phyloP scores from a whole-genome alignment of 176 grass and related monocot genomes.

The bread wheat (Triticum aestivum) region DNA sequence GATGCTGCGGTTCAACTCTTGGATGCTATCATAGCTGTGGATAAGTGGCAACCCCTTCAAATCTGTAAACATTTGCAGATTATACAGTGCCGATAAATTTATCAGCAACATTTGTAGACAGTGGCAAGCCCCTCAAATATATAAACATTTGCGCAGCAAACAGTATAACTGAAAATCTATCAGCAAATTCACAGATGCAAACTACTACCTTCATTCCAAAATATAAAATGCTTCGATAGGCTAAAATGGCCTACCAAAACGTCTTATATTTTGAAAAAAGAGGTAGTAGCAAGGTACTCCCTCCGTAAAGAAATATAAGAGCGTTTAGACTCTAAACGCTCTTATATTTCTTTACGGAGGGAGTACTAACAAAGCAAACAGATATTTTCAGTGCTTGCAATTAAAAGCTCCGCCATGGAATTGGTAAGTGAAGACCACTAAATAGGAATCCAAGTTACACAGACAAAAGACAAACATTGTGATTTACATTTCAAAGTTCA shows the following conservation, averaged over 20 bases:
- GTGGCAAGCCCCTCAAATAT: conserved; percentile 4
- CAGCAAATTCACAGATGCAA: background rate
- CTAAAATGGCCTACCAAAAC: too few species aligned
- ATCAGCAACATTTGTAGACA: background rate
- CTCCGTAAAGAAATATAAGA: too few species aligned
- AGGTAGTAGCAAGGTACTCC: too few species aligned
- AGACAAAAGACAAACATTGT: background rate
- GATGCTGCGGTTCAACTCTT: conserved; percentile 81
- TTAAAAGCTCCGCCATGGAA: conserved; percentile 3
- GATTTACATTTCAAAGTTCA: conserved; percentile 9
- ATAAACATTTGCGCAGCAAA: conserved; percentile 5
- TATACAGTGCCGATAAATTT: conserved; percentile 23
- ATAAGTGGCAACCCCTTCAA: conserved; percentile 81
- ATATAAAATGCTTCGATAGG: too few species aligned
- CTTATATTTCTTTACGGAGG: too few species aligned
- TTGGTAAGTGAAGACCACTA: background rate
- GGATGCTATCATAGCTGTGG: conserved; percentile 94
- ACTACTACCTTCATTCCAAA: background rate
- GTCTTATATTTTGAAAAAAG: too few species aligned
- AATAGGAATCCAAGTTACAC: background rate
- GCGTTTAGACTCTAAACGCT: too few species aligned
- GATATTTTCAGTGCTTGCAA: conserved; percentile 7
- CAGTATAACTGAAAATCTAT: background rate
- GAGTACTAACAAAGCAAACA: background rate
- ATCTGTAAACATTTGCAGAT: conserved; percentile 40